Base-by-base conservation (phyloP, 1,139 yeast genomes). In the Kluyveromyces marxianus region DNA sequence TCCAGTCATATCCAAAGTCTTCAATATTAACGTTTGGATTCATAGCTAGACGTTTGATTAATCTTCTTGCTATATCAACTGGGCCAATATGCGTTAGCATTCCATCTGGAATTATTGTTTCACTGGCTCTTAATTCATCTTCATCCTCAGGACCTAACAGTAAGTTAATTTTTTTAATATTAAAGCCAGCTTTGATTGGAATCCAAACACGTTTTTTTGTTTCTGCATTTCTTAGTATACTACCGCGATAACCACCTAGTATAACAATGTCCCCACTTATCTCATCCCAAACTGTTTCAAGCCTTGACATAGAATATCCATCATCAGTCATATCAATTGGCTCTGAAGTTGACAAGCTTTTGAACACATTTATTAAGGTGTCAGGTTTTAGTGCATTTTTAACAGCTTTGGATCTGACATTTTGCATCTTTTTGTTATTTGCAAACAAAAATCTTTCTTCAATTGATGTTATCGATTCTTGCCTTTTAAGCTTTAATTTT, bases 1-100 rank as follows among this genome's bases (percentile, higher is more conserved):
- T 73, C 97, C 97, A 89, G 67, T 89, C 97, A 61, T 88, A 89
- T 4, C 95, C 95, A 66, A 83, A 89, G 49, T 84, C 85, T 49
- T 77, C 76, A 2, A 87, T 81, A 28, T 69, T 75, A 7, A 85
- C 76, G 14, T 76, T 78, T 2, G 87, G 82, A 56, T 81, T 83
- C 4, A 69, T 57, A 2, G 66, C 62, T 37, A 88, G 63, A 53
- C 70, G 76, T 44, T 76, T 75, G 38, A 83, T 73, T 44, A 89
- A 67, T 53, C 74, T 75, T 49, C 75, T 74, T 41, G 90, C 77
- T 10, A 89, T 75, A 63, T 89, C 97, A 21, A 89, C 79, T 0
- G 97, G 97, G 0, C 97, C 97, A 44, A 89, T 75, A 60, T 86
- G 88, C 21, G 84, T 78, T 49, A 89, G 65, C 68, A 89, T 76